A percentile compares a stretch with the other conserved stretches of the same genome.
Conservation (phyloP, 2,329 filamentous ascomycete species). For the Trichocomaceae sp. region DNA sequence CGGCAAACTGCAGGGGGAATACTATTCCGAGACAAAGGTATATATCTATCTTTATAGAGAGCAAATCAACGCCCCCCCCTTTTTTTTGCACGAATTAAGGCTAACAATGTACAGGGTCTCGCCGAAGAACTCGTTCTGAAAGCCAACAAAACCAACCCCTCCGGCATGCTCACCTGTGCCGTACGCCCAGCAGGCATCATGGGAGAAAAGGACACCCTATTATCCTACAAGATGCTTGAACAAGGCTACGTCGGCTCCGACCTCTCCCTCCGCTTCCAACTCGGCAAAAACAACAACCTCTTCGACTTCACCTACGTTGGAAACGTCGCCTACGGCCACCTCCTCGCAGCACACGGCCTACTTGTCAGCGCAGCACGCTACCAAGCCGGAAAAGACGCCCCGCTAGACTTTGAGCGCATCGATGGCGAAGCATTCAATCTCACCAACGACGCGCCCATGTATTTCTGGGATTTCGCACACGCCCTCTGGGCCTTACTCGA, state of each 20-base stretch:
- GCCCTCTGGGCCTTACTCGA: slow-evolving; percentile 61
- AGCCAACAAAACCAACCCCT: slow-evolving; percentile 56
- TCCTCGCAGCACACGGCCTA: slow-evolving; percentile 70
- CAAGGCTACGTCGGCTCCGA: slow-evolving; percentile 53
- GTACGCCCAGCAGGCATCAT: slow-evolving; percentile 86
- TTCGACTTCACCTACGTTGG: slow-evolving; percentile 66
- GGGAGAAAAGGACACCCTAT: slow-evolving; percentile 77
- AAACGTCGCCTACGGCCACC: slow-evolving; percentile 70
- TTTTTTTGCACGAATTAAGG: background rate
- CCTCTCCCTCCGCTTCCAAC: slow-evolving; percentile 67
- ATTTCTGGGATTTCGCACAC: slow-evolving; percentile 84
- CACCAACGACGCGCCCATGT: slow-evolving; percentile 80
- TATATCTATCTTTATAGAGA: background rate
- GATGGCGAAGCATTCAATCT: slow-evolving; percentile 87
- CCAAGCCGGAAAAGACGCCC: slow-evolving; percentile 47
- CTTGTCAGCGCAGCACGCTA: slow-evolving; percentile 49
- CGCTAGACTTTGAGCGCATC: slow-evolving; percentile 65
- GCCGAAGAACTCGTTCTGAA: slow-evolving; percentile 75
- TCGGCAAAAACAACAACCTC: slow-evolving; percentile 66
- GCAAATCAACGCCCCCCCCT: background rate
- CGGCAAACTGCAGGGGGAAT: slow-evolving; percentile 64
- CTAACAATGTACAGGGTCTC: slow-evolving; percentile 48
- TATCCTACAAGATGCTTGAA: slow-evolving; percentile 66
- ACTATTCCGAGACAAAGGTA: slow-evolving; percentile 89
- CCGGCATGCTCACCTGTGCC: slow-evolving; percentile 65